Percentiles rank a stretch among this genome's conserved stretches.
phyloP scores from a whole-genome alignment of 2,329 filamentous ascomycete species.

The Immersiporthe knoxdaviesiana region DNA sequence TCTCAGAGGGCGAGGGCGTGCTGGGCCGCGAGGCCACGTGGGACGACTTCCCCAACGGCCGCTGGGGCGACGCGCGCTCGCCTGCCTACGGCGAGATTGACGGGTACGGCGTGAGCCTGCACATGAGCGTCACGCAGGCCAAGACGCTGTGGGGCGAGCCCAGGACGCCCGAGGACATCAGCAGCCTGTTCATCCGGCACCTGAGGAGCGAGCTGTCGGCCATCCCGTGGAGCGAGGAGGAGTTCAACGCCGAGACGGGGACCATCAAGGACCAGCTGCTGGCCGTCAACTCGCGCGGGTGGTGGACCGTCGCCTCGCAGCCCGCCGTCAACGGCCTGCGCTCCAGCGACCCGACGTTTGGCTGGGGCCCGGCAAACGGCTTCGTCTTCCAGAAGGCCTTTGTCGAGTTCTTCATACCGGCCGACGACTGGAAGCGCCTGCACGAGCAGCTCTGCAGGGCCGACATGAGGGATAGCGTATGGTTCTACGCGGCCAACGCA shows the following conservation, averaged over 20 bases:
- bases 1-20: conserved; percentile 89
- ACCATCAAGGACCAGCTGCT: conserved; percentile 79
- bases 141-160: conserved; percentile 85
- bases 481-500: conserved; percentile 85
- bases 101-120: conserved; percentile 95
- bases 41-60: conserved; percentile 97
- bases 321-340: conserved; percentile 86
- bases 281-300: conserved; percentile 76
- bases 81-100: conserved; percentile 96
- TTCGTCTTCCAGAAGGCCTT: conserved; percentile 99
- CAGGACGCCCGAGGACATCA: conserved; percentile 71
- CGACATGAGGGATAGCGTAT: conserved; percentile 68
- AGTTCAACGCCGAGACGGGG: conserved; percentile 79
- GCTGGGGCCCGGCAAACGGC: conserved; percentile 90
- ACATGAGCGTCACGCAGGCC: conserved; percentile 85
- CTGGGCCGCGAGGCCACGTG: conserved; percentile 94
- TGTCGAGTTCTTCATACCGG: conserved; percentile 90
- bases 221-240: conserved; percentile 93
- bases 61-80: conserved; percentile 91
- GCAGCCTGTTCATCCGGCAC: conserved; percentile 77
- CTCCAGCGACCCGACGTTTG: conserved; percentile 78
- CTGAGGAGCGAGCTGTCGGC: conserved; percentile 78
- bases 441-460: conserved; percentile 62
- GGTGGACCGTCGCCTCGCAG: conserved; percentile 97
- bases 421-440: conserved; percentile 70